Base-by-base conservation (phyloP, 2,329 filamentous ascomycete genomes). In the Karstenula rhodostoma region DNA sequence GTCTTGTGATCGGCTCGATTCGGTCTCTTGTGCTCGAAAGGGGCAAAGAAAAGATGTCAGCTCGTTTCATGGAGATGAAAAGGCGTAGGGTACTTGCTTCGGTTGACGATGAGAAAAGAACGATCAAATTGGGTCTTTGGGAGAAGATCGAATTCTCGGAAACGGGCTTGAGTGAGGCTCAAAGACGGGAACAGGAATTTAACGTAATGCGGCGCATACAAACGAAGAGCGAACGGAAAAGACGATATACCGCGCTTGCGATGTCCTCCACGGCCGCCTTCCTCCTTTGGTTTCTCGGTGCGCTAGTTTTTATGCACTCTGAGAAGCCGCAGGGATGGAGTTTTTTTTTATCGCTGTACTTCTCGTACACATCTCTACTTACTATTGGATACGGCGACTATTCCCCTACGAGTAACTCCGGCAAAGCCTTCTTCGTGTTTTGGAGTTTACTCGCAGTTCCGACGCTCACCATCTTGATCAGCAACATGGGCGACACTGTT, bases 321-420 rank as follows among this genome's bases (percentile, higher is more conserved):
- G 84, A 86, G 61, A 73, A 75, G 35, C 74, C 75, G 1, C 74
- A 82, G 56, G 73, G 72, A 5, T 86, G 83, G 83, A 80, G 77
- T 3, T 86, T 86, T 69, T 86, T 86, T 60, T 70, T 80, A 5
- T 74, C 80, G 0, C 69, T 86, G 0, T 87, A 86, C 67, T 86
- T 86, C 66, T 75, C 82, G 5, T 87, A 84, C 65, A 81, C 80
- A 0, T 81, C 79, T 4, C 79, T 87, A 12, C 68, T 85, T 27
- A 86, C 85, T 0, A 85, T 87, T 47, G 84, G 85, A 1, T 87
- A 86, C 62, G 84, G 85, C 29, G 84, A 86, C 63, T 75, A 79
- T 23, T 73, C 74, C 1, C 81, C 80, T 0, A 71, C 74, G 15
- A 82, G 79, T 53, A 86, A 85, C 62, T 78, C 81, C 13, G 83